These are phyloP conservation scores for Erythrobasidium yunnanense DNA, from an alignment of 768 basidiomycete genomes.

Conservation along the genomic window DNA sequence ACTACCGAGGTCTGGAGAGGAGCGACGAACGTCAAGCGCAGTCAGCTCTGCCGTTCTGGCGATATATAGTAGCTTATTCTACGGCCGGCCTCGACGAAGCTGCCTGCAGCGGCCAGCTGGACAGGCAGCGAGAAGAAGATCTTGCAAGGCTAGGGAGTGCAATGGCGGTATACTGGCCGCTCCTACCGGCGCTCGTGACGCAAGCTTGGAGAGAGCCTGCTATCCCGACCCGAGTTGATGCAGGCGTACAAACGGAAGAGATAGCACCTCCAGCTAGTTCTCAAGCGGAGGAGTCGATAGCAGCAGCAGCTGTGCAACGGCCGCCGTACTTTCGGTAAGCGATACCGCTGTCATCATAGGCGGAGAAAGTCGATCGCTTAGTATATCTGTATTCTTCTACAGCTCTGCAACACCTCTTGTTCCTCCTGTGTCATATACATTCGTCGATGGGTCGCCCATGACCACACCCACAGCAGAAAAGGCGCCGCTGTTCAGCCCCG, in stretches of 20 bases:
- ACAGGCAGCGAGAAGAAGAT: background rate
- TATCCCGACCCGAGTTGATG: background rate
- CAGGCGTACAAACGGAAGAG: background rate
- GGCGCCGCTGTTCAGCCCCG: too few species aligned
- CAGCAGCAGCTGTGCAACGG: background rate
- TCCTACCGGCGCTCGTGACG: background rate
- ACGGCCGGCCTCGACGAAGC: background rate
- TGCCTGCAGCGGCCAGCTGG: background rate
- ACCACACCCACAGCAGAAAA: too few species aligned
- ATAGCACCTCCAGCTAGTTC: background rate
- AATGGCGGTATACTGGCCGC: constrained; percentile 11
- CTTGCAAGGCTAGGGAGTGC: background rate
- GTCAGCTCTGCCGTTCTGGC: constrained; percentile 8
- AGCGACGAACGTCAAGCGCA: background rate
- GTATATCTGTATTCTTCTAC: too few species aligned
- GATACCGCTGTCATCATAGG: too few species aligned
- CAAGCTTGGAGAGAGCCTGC: background rate
- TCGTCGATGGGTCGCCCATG: too few species aligned
- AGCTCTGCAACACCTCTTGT: too few species aligned
- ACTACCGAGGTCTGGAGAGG: background rate
- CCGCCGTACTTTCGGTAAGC: too few species aligned
- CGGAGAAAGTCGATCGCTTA: too few species aligned
- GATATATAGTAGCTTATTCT: constrained; percentile 2
- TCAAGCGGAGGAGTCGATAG: background rate
- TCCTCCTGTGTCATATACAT: too few species aligned